Percentiles rank a stretch among this genome's conserved stretches.
These are phyloP conservation scores for Termitomyces sp. DNA, from an alignment of 768 basidiomycete species.

Conservation along the genomic window DNA sequence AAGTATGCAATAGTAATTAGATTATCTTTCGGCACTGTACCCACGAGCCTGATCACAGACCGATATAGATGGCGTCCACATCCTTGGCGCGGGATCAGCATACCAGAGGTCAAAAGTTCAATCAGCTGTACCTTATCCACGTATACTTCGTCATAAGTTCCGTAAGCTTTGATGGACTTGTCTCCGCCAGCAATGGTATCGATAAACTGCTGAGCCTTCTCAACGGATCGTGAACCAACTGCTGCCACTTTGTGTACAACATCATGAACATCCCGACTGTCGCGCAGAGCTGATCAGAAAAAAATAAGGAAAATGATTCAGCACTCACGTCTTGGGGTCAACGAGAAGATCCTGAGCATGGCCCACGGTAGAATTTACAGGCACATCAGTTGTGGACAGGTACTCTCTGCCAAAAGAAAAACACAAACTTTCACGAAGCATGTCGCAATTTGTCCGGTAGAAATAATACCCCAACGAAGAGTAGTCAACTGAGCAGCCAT, in stretches of 20 bases:
- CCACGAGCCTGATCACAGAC: constrained; percentile 27
- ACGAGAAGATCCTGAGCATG: constrained; percentile 61
- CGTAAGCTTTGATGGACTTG: constrained; percentile 59
- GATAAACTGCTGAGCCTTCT: constrained; percentile 72
- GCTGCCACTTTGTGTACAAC: constrained; percentile 66
- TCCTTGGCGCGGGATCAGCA: constrained; percentile 33
- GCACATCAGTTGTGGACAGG: not conserved
- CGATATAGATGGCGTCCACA: constrained; percentile 77
- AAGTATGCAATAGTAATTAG: not conserved
- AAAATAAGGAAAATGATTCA: not conserved
- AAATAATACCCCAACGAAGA: constrained; percentile 85
- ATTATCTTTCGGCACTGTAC: not conserved
- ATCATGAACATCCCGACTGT: constrained; percentile 63
- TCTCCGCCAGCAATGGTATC: constrained; percentile 45
- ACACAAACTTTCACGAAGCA: constrained; percentile 58
- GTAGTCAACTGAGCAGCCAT: constrained; percentile 36
- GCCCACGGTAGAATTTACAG: not conserved
- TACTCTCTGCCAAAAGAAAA: not conserved
- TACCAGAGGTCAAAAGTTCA: constrained; percentile 7
- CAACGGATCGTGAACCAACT: constrained; percentile 71
- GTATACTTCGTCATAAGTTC: constrained; percentile 72
- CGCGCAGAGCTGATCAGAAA: not conserved
- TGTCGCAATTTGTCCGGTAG: constrained; percentile 71
- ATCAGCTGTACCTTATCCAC: constrained; percentile 51
- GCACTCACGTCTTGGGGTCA: constrained; percentile 62